Base-by-base conservation (phyloP, 108 stramenopile genomes). In the Nitzschia putrida region DNA sequence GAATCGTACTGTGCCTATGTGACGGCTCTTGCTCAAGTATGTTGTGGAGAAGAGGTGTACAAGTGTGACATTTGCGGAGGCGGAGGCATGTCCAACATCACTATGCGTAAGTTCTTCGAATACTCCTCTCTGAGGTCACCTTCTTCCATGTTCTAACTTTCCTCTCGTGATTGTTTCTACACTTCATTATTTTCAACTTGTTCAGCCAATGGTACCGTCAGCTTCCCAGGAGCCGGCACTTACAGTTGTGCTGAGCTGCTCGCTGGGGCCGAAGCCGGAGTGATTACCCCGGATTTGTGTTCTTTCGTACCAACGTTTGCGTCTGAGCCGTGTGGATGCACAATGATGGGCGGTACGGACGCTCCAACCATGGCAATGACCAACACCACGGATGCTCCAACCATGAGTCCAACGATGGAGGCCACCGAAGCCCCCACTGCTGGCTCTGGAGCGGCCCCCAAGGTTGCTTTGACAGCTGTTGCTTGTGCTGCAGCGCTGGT, bases 271-370 rank as follows among this genome's bases (percentile, higher is more conserved):
- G 44, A 18, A 12, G n/a, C 23, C 8, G 61, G 61, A 13, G 23
- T 23, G 23, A 63, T 63, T 10, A 43, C 9, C 12, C 16, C 16
- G 43, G 40, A 11, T 38, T 43, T 40, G 40, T 63, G 61, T 39
- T 41, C 43, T 0, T 24, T 47, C 10, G 18, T 63, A 2, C 61
- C 37, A 39, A 43, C 38, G 16, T 63, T 63, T 47, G 44, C 22
- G 2, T 41, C 18, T 21, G 21, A 45, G 44, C 25, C 42, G 3
- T 63, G 61, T 47, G 61, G 61, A 45, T 63, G 61, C 57, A 38
- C n/a, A 39, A 1, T 4, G 4, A 34, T 34, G 29, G 29, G 29
- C 29, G 29, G 29, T 34, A 34, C 29, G 1, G 29, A 34, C 29
- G 29, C 29, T 34, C 29, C 29, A 34, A 34, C 29, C 29, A 34